Evolutionary conservation across 1,284 basidiomycete genomes (phyloP), one percentile per base, ranked within the genome.

Genomic region (Apiotrichum gamsii): DNA sequence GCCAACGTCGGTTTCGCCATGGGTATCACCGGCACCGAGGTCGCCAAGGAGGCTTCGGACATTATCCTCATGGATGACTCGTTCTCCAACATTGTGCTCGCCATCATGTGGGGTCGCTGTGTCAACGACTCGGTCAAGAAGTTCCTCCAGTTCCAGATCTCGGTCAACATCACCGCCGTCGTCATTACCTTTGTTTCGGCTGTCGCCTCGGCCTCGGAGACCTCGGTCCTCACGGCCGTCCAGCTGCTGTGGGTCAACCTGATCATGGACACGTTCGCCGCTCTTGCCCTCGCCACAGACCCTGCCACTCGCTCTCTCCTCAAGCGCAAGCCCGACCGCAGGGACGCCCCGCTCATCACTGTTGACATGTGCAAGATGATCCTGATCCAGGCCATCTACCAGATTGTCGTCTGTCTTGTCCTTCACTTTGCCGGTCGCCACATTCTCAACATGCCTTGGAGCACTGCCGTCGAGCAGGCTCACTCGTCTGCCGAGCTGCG

Each of bases 51-150:
- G 72, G 95, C 95, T 2, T 96, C 91, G 9, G 95, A 98, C 66
- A 96, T 99, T 64, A 94, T 98, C 61, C 81, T 98, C 39, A 95
- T 97, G 90, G 87, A 91, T 67, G 94, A 96, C 75, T 95, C 97
- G 70, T 97, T 98, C 70, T 78, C 88, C 9, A 91, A 88, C 15
- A 94, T 98, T 67, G 90, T 96, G 57, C 85, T 90, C 62, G 94
- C 93, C 47, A 93, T 98, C 64, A 93, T 95, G 80, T 98, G 94
- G 94, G 94, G 94, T 37, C 88, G 94, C 49, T 94, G 90, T 68
- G 93, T 98, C 56, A 97, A 96, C 72, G 94, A 98, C 68, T 82
- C 91, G 0, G 94, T 97, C 53, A 84, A 87, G 69, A 97, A 97
- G 76, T 98, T 97, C 76, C 69, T 98, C 54, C 94, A 97, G 76